These are phyloP conservation scores for Agrocybe chaxingu DNA, from an alignment of 768 basidiomycete species.

Conservation along the genomic window DNA sequence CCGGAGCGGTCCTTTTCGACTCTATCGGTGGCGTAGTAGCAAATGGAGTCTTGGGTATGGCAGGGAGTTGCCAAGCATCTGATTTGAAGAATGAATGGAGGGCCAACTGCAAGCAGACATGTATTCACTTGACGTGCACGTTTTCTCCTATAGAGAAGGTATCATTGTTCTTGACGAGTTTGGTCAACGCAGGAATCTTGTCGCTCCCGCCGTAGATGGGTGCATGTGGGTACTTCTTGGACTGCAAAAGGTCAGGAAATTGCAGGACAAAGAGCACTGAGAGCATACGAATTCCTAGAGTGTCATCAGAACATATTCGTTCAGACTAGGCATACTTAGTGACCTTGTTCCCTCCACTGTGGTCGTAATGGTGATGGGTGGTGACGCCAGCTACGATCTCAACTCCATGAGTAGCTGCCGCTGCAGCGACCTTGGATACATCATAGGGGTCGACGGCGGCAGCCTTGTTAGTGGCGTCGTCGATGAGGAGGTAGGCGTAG, in stretches of 20 bases:
- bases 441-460: constrained; percentile 83
- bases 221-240: constrained; percentile 39
- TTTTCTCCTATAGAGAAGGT: constrained; percentile 71
- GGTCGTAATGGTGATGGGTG: constrained; percentile 92
- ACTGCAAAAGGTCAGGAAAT: constrained; percentile 24
- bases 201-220: constrained; percentile 82
- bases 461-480: constrained; percentile 61
- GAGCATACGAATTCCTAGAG: constrained; percentile 50
- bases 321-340: neutral
- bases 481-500: constrained; percentile 81
- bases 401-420: constrained; percentile 60
- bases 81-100: constrained; percentile 5
- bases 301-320: neutral
- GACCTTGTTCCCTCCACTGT: constrained; percentile 85
- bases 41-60: constrained; percentile 96
- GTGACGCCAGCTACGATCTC: constrained; percentile 73
- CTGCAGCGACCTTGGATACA: constrained; percentile 60
- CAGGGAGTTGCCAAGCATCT: constrained; percentile 88
- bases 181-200: constrained; percentile 61
- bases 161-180: constrained; percentile 78
- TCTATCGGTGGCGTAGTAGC: constrained; percentile 70
- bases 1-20: constrained; percentile 51
- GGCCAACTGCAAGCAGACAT: constrained; percentile 3
- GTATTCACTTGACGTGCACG: constrained; percentile 52
- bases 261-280: neutral